Evolutionary conservation across 768 basidiomycete genomes (phyloP), one percentile per base, ranked within the genome.

Genomic region (Mycena amicta): DNA sequence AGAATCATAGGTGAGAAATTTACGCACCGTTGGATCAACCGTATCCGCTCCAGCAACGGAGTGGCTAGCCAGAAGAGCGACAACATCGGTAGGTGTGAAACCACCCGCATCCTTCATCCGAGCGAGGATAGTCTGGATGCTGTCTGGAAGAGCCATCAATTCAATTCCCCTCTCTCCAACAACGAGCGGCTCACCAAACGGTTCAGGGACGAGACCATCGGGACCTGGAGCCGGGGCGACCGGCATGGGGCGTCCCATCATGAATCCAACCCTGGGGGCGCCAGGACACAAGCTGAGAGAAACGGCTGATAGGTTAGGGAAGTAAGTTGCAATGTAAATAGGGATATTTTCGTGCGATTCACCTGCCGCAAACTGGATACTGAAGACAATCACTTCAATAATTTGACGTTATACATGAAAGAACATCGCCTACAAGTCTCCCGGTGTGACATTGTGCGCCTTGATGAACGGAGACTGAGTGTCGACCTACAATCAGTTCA

Each of bases 221-320:
- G 52, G 40, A n/a, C n/a, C n/a, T n/a, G n/a, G n/a, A 39, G 37
- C 40, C 18, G 62, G 56, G 12, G 62, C 54, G 5, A 53, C 46
- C 11, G 45, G 58, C 29, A 56, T 22, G 61, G 31, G 56, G 11
- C 72, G 69, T 6, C 72, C 72, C 56, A 72, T 52, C 50, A 73
- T 67, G 58, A 72, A 72, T 26, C 59, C 59, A 5, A 71, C 63
- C 2, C 50, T 57, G 29, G 73, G 73, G 60, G 73, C 73, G 53
- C 74, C 73, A 5, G 71, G 71, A 54, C 72, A 74, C 60, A 70
- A 67, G 49, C 57, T 61, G 27, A 70, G 54, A 25, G 66, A 70
- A 40, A 73, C 69, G 15, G 69, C 71, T n/a, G n/a, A n/a, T 66
- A n/a, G n/a, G n/a, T n/a, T n/a, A n/a, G n/a, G n/a, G n/a, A n/a